Percentiles rank a stretch among this genome's conserved stretches.
Evolutionary conservation across 805 yeast genomes (phyloP).

Genomic region (Ogataea dorogensis): DNA sequence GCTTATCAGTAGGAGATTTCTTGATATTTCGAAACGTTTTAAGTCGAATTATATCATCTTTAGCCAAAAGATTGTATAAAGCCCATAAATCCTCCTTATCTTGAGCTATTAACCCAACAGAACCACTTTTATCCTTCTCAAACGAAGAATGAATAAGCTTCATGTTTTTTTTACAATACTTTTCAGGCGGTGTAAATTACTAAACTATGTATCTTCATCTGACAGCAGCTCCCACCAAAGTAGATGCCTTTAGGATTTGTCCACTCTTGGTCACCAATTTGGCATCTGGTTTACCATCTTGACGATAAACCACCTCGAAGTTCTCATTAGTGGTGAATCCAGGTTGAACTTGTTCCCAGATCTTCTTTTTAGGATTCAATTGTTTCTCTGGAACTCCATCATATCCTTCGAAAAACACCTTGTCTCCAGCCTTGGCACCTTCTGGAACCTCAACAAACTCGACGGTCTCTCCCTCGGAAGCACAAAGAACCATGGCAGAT

Average conservation of each 20-base stretch:
- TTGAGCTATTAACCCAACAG: slow-evolving; percentile 68
- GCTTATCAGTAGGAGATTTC: slow-evolving; percentile 24
- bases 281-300: slow-evolving; percentile 70
- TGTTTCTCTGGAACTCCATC: slow-evolving; percentile 88
- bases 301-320: slow-evolving; percentile 75
- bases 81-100: slow-evolving; percentile 94
- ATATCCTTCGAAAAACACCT: slow-evolving; percentile 89
- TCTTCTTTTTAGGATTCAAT: slow-evolving; percentile 96
- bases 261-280: slow-evolving; percentile 80
- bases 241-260: slow-evolving; percentile 67
- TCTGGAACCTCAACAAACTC: slow-evolving; percentile 95
- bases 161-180: slow-evolving; percentile 37
- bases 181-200: slow-evolving; percentile 7
- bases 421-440: slow-evolving; percentile 93
- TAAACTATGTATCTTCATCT: slow-evolving; percentile 39
- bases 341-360: slow-evolving; percentile 96
- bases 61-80: slow-evolving; percentile 72
- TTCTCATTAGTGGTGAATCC: slow-evolving; percentile 76
- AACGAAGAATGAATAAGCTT: slow-evolving; percentile 50
- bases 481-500: slow-evolving; percentile 95
- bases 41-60: slow-evolving; percentile 71
- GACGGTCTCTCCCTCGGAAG: slow-evolving; percentile 70
- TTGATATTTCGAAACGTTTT: slow-evolving; percentile 66
- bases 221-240: slow-evolving; percentile 76
- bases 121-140: slow-evolving; percentile 62